These are phyloP conservation scores for Cyclanthera cordifolia DNA, from an alignment of 306 rosid genomes.

Conservation along the genomic window DNA sequence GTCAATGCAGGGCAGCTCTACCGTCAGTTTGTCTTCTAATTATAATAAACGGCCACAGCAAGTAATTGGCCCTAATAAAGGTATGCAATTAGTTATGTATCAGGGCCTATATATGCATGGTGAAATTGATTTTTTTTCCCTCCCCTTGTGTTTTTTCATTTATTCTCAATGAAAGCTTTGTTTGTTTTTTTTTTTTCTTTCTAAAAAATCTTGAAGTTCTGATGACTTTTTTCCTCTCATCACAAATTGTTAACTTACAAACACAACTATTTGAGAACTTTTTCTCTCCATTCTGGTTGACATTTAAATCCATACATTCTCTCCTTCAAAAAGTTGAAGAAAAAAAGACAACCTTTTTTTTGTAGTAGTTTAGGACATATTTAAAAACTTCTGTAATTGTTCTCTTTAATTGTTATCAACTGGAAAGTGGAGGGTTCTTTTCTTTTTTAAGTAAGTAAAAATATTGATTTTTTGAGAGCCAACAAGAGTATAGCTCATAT, in stretches of 20 bases:
- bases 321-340: constrained; percentile 7
- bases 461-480: background rate
- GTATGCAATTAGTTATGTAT: constrained; percentile 23
- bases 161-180: background rate
- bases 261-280: background rate
- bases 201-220: background rate
- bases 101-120: background rate
- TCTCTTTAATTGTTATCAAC: background rate
- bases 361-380: background rate
- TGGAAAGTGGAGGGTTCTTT: background rate
- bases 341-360: background rate
- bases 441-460: no score
- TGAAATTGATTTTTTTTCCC: no score
- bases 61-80: constrained; percentile 56
- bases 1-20: constrained; percentile 39
- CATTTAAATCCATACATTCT: background rate
- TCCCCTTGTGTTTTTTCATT: no score
- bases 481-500: no score
- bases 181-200: no score
- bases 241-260: background rate
- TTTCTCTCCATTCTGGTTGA: background rate
- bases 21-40: constrained; percentile 58
- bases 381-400: background rate
- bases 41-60: constrained; percentile 55
- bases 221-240: background rate